Base-by-base conservation (phyloP, 2,329 filamentous ascomycete species). In the Pseudofabraea citricarpa region DNA sequence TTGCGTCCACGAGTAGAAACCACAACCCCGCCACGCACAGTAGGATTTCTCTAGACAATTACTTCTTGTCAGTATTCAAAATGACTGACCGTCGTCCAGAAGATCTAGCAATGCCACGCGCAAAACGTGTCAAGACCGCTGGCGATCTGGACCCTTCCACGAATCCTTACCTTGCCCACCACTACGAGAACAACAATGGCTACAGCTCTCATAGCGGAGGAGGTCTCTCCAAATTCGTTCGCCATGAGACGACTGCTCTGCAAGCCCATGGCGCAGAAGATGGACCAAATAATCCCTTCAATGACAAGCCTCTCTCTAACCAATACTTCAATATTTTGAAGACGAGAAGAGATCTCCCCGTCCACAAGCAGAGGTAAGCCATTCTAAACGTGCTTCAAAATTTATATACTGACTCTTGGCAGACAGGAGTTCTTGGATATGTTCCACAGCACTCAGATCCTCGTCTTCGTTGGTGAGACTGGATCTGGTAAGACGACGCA, bases 401-500 rank as follows among this genome's bases (percentile, higher is more conserved):
- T 38, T 9, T 20, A 36, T 7, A 18, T 37, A 12, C 52, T 61
- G 45, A 62, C 36, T 36, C 6, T 16, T 26, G 38, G 23, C 19
- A 87, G 87, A 65, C 81, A 93, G 66, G 93, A 98, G 64, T 98
- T 98, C 63, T 77, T 98, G 47, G 73, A 90, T 61, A 80, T 95
- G 60, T 98, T 94, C 69, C 94, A 98, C 59, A 81, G 85, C 58
- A 88, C 84, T 19, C 93, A 98, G 69, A 96, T 98, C 55, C 81
- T 98, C 48, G 93, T 98, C 58, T 96, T 98, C 60, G 93, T 98
- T 52, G 93, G 93, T 72, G 93, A 98, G 74, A 98, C 93, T 7
- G 93, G 94, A 80, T 98, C 93, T 54, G 93, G 93, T 71, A 98
- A 98, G 73, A 98, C 93, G 4, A 98, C 93, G 0, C 93, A 98